Evolutionary conservation across 805 yeast species (phyloP).

Genomic region (Pichia occidentalis): DNA sequence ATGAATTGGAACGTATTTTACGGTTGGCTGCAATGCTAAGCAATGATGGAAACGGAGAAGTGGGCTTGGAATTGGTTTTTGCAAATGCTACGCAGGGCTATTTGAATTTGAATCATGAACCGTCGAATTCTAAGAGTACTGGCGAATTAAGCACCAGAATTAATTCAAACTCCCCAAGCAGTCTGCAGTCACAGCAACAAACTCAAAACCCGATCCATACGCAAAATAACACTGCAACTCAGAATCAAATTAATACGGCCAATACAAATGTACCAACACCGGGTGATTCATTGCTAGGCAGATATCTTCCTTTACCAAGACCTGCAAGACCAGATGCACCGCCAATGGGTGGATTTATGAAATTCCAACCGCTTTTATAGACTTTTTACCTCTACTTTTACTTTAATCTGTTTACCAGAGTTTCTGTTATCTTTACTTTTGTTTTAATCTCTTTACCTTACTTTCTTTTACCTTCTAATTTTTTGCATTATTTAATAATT

Average conservation of each 20-base stretch:
- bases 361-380: conserved; percentile 27
- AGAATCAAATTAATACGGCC: background rate
- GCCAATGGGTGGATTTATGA: conserved; percentile 18
- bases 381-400: background rate
- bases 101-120: conserved; percentile 25
- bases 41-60: conserved; percentile 23
- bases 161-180: too few species aligned
- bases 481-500: too few species aligned
- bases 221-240: conserved; percentile 1
- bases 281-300: conserved; percentile 8
- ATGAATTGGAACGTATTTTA: conserved; percentile 42
- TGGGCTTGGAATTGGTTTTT: conserved; percentile 36
- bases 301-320: conserved; percentile 16
- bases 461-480: too few species aligned
- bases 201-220: too few species aligned
- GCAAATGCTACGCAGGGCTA: conserved; percentile 24
- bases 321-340: conserved; percentile 11
- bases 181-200: too few species aligned
- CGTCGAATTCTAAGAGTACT: too few species aligned
- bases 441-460: too few species aligned
- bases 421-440: too few species aligned
- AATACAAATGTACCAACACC: background rate
- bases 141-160: too few species aligned
- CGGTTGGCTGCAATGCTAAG: conserved; percentile 17
- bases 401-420: background rate